Base-by-base conservation (phyloP, 1,284 basidiomycete species). In the Tilletia indica region DNA sequence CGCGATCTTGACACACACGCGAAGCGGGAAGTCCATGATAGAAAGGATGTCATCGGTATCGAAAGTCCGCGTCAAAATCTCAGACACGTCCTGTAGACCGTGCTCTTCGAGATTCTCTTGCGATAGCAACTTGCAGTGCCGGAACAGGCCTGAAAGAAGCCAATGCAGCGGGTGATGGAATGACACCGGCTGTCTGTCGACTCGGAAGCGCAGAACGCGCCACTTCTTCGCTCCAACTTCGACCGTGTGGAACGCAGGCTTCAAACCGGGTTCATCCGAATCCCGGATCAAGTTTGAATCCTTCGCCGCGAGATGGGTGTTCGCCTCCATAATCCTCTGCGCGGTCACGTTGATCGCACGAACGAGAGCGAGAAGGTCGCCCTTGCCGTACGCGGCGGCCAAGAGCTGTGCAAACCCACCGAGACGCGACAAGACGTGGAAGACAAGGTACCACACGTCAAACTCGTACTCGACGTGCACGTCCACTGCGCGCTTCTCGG, bases 131-230 rank as follows among this genome's bases (percentile, higher is more conserved):
- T 39, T 45, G 36, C 81, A 71, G 49, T 82, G 77, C 85, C 95
- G 95, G 83, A 93, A 88, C 72, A 97, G 86, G 85, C 98, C 96
- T 25, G 94, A 93, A 63, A 97, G 87, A 31, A 97, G 87, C 91
- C 94, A 94, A 81, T 95, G 93, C 74, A 97, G 84, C 25, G 94
- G 93, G 83, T 98, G 94, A 82, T 98, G 96, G 85, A 97, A 98
- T 85, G 92, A 94, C 72, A 82, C 79, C 5, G 79, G 74, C 69
- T 80, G 75, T 38, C 73, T 67, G 19, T 80, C 77, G 70, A 83
- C 78, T 14, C 61, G 61, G 61, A 64, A 64, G 6, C 61, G 34
- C 31, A 64, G 61, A 34, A 64, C 61, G 16, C 61, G 61, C 61
- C 61, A 64, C 61, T 64, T 14, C 36, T 64, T 34, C 4, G 36